Evolutionary conservation across 176 grass and related monocot genomes (phyloP).

Genomic region (Echinochloa phyllopogon): DNA sequence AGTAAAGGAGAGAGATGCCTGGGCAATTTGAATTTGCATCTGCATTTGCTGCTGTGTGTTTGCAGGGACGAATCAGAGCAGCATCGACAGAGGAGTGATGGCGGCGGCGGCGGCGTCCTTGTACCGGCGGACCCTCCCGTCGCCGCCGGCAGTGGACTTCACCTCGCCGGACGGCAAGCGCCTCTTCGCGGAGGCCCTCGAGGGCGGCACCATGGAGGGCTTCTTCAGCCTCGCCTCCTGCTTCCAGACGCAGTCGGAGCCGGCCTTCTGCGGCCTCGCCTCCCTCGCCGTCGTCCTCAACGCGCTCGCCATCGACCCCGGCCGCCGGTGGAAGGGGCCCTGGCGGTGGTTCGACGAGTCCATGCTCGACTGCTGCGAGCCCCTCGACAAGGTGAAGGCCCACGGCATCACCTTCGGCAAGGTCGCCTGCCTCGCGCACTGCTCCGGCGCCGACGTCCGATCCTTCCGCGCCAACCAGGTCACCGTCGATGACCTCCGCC

Average conservation of each 20-base stretch:
- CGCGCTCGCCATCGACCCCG: slow-evolving; percentile 83
- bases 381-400: slow-evolving; percentile 76
- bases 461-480: slow-evolving; percentile 65
- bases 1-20: background rate
- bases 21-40: background rate
- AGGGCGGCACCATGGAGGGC: slow-evolving; percentile 80
- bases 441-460: slow-evolving; percentile 76
- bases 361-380: slow-evolving; percentile 97
- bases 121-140: slow-evolving; percentile 78
- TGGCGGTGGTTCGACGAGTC: slow-evolving; percentile 99
- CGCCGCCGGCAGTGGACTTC: slow-evolving; percentile 91
- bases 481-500: slow-evolving; percentile 67
- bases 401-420: slow-evolving; percentile 84
- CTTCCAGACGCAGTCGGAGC: slow-evolving; percentile 91
- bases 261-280: slow-evolving; percentile 85
- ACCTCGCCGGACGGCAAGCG: slow-evolving; percentile 76
- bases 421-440: slow-evolving; percentile 85
- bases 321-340: slow-evolving; percentile 73
- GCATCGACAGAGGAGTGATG: background rate
- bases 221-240: slow-evolving; percentile 79
- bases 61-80: background rate
- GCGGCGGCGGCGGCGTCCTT: slow-evolving; percentile 56
- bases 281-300: slow-evolving; percentile 82
- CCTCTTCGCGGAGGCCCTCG: slow-evolving; percentile 71
- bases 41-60: background rate